Base-by-base conservation (phyloP, 371 early-diverging fungal species). In the Lichtheimia ramosa region DNA sequence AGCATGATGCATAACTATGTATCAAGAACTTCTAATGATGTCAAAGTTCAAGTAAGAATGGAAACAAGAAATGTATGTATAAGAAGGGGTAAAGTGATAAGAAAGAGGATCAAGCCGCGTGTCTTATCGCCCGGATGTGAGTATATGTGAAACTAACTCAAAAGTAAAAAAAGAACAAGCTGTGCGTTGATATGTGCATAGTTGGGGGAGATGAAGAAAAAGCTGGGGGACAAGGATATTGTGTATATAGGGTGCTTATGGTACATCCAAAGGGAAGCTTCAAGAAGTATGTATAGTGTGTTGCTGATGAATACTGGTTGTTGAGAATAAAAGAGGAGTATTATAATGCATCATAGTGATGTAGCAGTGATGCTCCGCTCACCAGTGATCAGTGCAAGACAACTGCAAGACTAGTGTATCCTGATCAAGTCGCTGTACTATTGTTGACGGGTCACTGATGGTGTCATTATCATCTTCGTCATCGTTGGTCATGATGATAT, bases 31-130 rank as follows among this genome's bases (percentile, higher is more conserved):
- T 39, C 40, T 51, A 51, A 24, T 27, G 51, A 5, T 34, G n/a
- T 27, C 13, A 40, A 3, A 54, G 21, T 40, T 13, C 41, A 20
- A 27, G 28, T 34, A 16, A 12, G 27, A 54, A 41, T 12, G 20
- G 28, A 39, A 27, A 23, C 28, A 16, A 54, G 40, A 54, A 54
- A 54, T 34, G 34, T 54, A 41, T 40, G 54, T 41, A 54, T 40
- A 34, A 34, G 34, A 34, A 34, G 34, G 34, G 28, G 34, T 5
- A 7, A 43, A 46, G 21, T 18, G 48, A 46, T 18, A 46, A 46
- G 48, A 46, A 10, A 34, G 34, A 10, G 34, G 34, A 34, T 34
- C 34, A 34, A 34, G 34, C 34, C 34, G 34, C 34, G 8, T 34
- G 34, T 34, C 34, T 34, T 34, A 34, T 34, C 34, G 34, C 34